Evolutionary conservation across 2,329 filamentous ascomycete genomes (phyloP).

Genomic region (Penicillium sp.): DNA sequence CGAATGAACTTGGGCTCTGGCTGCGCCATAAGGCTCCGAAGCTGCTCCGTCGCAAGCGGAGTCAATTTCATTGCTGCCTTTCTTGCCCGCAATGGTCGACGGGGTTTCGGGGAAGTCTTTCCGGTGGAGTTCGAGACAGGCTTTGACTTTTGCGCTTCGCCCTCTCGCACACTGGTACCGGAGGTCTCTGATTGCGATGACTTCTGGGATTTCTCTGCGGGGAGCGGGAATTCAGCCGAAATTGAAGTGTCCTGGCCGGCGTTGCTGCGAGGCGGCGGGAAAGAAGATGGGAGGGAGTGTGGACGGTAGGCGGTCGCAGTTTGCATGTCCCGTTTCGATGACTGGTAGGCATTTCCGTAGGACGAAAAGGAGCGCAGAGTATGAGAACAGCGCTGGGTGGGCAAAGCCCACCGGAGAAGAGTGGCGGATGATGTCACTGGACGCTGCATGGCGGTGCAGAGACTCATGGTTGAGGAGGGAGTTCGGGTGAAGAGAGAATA

Average conservation of each 20-base stretch:
- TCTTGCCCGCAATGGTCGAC: constrained; percentile 66
- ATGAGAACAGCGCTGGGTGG: constrained; percentile 38
- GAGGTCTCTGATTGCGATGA: constrained; percentile 31
- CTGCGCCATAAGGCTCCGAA: constrained; percentile 69
- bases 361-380: constrained; percentile 47
- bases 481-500: constrained; percentile 3
- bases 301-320: constrained; percentile 61
- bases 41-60: constrained; percentile 68
- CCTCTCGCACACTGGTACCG: constrained; percentile 52
- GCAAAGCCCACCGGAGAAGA: constrained; percentile 37
- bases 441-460: constrained; percentile 34
- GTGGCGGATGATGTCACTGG: constrained; percentile 46
- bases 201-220: constrained; percentile 44
- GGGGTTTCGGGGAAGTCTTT: constrained; percentile 49
- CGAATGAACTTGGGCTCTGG: constrained; percentile 90
- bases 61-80: constrained; percentile 91
- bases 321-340: constrained; percentile 57
- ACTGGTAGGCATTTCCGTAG: constrained; percentile 38
- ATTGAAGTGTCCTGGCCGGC: constrained; percentile 58
- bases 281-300: constrained; percentile 51
- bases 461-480: constrained; percentile 34
- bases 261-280: constrained; percentile 53
- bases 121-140: constrained; percentile 38
- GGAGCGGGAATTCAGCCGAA: constrained; percentile 46
- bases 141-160: constrained; percentile 62